Base-by-base conservation (phyloP, 768 basidiomycete species). In the Leccinum broughii region DNA sequence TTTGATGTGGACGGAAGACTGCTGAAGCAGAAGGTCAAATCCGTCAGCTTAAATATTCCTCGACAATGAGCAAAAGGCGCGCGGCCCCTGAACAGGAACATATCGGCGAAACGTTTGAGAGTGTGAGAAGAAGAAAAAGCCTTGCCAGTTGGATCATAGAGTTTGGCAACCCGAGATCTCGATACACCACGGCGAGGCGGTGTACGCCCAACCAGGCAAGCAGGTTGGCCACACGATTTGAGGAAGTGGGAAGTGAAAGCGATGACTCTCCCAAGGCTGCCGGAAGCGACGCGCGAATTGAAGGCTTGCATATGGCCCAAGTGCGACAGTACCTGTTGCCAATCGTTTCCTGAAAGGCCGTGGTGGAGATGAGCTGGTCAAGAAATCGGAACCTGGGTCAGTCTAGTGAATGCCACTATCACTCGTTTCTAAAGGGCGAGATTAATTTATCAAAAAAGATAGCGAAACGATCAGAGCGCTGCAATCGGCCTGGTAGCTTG, bases 161-260 rank as follows among this genome's bases (percentile, higher is more conserved):
- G 56, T 60, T 67, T 58, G 34, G 55, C 30, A 61, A 52, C 26
- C 61, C 46, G 53, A 57, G 68, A 69, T 68, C 68, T 60, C 58
- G 66, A 53, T 66, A 3, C 17, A 6, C 0, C 35, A n/a, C 17
- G 26, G 26, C 7, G 58, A 66, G 68, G 69, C 68, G 41, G 66
- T 69, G 68, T 58, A 2, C 20, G 3, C 3, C 17, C 56, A 51
- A 63, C 61, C 68, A 69, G 69, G 68, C 66, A 34, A 34, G 32
- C 32, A 34, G 10, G 10, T 11, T 30, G 8, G 30, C 30, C 30
- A 30, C 30, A 30, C 70, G 66, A 44, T 7, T 9, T 14, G 56
- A 51, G 32, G 30, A 55, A 41, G 51, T 51, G n/a, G 55, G 30
- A 56, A 39, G 2, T 24, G 20, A 53, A 17, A 39, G 32, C 44